Evolutionary conservation across 208 protist genomes (phyloP), one percentile per base, ranked within the genome.

Genomic region (Leishmania braziliensis): DNA sequence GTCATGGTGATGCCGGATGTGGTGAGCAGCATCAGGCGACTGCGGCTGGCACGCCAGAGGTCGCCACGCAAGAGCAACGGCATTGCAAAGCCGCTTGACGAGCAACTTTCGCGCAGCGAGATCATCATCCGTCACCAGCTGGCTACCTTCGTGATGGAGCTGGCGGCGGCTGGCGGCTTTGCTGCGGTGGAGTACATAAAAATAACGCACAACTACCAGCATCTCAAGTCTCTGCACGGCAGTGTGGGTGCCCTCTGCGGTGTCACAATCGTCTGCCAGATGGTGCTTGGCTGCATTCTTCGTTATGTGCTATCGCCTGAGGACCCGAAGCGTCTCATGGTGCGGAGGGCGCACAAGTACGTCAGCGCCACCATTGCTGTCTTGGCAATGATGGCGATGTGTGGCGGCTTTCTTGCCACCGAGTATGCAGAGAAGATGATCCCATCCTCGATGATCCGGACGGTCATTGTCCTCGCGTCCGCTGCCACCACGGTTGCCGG

Each of bases 151-250:
- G 58, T 71, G 14, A 79, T 95, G 54, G 86, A 93, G 84, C 0
- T 87, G 29, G 77, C 86, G 1, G 82, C 86, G 14, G 74, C 82
- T 16, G 50, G 76, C 69, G 91, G 91, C 4, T 90, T 95, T 46
- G 84, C 82, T 39, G 82, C 88, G 2, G 77, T 93, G 36, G 89
- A 93, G 85, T 93, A 88, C 85, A 84, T 75, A 75, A 95, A 95
- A 80, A 82, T 90, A 58, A 78, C 75, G 18, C 79, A 84, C 39
- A 77, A 76, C 4, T 86, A 88, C 43, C 50, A 33, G 2, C 91
- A 95, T 54, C 84, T 95, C 69, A 83, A 20, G 14, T 87, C 88
- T 9, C 88, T 80, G 29, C 91, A 95, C 83, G 81, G 77, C 33
- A 51, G 90, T 8, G 85, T 95, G 2, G 87, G 87, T 4, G 78